These are phyloP conservation scores for Proteromonas lacertae DNA, from an alignment of 352 stramenopile species.

Conservation along the genomic window DNA sequence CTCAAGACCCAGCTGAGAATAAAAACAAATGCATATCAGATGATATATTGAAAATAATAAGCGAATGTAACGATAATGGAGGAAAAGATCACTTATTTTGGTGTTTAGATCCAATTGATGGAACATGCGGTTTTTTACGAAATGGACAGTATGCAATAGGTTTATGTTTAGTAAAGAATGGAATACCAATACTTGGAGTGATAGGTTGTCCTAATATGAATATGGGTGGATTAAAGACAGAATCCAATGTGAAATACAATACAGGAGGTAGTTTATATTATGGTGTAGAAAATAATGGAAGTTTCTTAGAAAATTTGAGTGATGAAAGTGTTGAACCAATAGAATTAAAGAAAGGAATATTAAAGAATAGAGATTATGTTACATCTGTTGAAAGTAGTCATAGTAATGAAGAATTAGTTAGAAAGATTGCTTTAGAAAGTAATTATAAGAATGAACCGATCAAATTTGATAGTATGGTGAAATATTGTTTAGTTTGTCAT, in stretches of 20 bases:
- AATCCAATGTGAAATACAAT: background rate
- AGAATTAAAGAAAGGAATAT: too few relatives aligned
- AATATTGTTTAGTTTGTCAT: background rate
- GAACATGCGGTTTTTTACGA: constrained; percentile 22
- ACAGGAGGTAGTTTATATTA: background rate
- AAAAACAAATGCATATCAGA: too few relatives aligned
- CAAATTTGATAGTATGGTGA: background rate
- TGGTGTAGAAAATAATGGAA: background rate
- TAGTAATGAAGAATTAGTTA: background rate
- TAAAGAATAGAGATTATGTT: too few relatives aligned
- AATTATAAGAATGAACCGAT: constrained; percentile 11
- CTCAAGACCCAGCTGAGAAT: background rate
- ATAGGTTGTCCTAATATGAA: background rate
- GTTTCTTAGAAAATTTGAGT: background rate
- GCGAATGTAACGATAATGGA: background rate
- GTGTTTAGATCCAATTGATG: constrained; percentile 24
- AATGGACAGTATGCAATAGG: constrained; percentile 19
- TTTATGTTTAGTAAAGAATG: constrained; percentile 16
- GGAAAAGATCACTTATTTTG: constrained; percentile 8
- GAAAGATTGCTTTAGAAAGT: too few relatives aligned
- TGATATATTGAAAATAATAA: too few relatives aligned
- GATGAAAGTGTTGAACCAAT: background rate
- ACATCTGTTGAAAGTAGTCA: background rate
- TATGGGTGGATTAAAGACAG: background rate
- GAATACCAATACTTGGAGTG: constrained; percentile 1